Conservation (phyloP, 108 stramenopile genomes). For the Phaeodactylum tricornutum region DNA sequence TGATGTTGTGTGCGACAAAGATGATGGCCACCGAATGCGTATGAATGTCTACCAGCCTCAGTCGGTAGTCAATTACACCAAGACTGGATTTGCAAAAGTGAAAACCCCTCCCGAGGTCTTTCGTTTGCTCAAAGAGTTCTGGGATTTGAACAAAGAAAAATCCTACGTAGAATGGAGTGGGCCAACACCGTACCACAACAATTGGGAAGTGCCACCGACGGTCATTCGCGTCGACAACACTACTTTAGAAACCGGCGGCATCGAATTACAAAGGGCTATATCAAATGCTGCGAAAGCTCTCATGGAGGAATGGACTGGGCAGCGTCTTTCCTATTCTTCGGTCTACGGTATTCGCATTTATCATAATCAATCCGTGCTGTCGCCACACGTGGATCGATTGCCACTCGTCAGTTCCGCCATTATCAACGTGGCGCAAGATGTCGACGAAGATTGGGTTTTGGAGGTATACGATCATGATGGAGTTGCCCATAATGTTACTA, state of each 20-base stretch:
- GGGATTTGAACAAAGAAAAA: constrained; percentile 31
- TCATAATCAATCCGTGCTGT: constrained; percentile 52
- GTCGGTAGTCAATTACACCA: constrained; percentile 55
- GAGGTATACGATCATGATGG: constrained; percentile 88
- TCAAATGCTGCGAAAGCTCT: constrained; percentile 49
- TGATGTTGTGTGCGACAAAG: too few relatives aligned
- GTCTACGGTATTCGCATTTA: constrained; percentile 90
- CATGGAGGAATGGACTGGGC: constrained; percentile 86
- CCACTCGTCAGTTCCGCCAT: constrained; percentile 43
- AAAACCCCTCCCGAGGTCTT: constrained; percentile 41
- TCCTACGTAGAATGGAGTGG: constrained; percentile 18
- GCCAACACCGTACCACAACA: constrained; percentile 45
- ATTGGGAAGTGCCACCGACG: constrained; percentile 34
- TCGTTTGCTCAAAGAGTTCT: constrained; percentile 37
- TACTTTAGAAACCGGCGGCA: constrained; percentile 18
- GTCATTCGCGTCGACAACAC: constrained; percentile 22
- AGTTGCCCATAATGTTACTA: constrained; percentile 75
- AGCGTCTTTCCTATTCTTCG: constrained; percentile 49
- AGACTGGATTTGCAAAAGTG: constrained; percentile 50
- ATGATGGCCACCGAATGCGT: constrained; percentile 26
- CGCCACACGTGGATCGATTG: constrained; percentile 82
- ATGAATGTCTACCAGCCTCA: constrained; percentile 59
- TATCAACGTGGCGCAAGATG: constrained; percentile 86
- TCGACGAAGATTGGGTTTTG: constrained; percentile 87
- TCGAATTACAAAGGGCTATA: constrained; percentile 15